Conservation (phyloP, 2,329 filamentous ascomycete species). For the Elsinoe australis region DNA sequence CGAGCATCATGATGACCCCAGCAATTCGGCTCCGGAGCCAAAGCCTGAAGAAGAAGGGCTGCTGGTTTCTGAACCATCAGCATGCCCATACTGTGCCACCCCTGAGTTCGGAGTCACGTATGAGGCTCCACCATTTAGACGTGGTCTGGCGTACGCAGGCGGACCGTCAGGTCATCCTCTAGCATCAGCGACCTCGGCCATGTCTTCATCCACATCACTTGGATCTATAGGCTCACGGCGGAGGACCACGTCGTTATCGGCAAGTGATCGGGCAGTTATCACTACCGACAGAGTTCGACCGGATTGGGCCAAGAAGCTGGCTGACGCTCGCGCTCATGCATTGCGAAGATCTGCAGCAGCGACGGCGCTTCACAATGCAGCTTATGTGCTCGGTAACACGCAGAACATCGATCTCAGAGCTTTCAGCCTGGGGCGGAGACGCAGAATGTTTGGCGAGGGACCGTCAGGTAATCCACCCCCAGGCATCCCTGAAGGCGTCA, state of each 20-base stretch:
- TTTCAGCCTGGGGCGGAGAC: conserved; percentile 42
- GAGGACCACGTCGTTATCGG: conserved; percentile 65
- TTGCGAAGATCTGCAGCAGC: conserved; percentile 83
- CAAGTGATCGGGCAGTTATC: conserved; percentile 75
- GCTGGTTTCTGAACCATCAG: conserved; percentile 82
- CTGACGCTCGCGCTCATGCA: conserved; percentile 74
- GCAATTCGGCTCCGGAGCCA: conserved; percentile 21
- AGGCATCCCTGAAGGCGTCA: conserved; percentile 27
- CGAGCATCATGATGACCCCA: conserved; percentile 55
- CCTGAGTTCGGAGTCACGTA: conserved; percentile 97
- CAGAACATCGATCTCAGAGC: conserved; percentile 39
- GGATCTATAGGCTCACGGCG: conserved; percentile 43
- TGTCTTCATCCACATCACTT: conserved; percentile 80
- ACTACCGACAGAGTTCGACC: conserved; percentile 88
- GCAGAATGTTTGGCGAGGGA: conserved; percentile 46
- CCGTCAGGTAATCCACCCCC: conserved; percentile 39
- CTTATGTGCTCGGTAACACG: conserved; percentile 71
- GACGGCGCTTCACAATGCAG: conserved; percentile 87
- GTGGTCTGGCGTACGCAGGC: conserved; percentile 64
- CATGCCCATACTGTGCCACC: conserved; percentile 91
- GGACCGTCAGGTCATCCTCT: conserved; percentile 41
- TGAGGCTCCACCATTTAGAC: conserved; percentile 76
- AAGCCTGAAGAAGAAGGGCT: conserved; percentile 48
- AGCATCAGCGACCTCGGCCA: conserved; percentile 56
- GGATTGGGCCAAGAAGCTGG: conserved; percentile 87